phyloP scores from a whole-genome alignment of 2,329 filamentous ascomycete genomes.

The Monosporascus sp. region DNA sequence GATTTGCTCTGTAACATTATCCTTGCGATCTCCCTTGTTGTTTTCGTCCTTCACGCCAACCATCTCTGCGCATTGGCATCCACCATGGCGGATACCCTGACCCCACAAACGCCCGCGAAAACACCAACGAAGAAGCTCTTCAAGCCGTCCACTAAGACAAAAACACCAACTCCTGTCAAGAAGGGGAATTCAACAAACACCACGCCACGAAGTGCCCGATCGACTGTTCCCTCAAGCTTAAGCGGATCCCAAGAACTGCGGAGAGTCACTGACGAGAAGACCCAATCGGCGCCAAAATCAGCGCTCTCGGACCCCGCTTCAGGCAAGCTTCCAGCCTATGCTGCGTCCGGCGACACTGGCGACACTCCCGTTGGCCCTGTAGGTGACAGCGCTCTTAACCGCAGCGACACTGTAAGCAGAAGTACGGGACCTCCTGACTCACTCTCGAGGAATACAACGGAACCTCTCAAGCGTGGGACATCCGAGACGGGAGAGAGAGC shows the following conservation, averaged over 20 bases:
- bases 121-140: constrained; percentile 28
- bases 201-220: constrained; percentile 8
- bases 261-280: not conserved
- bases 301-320: constrained; percentile 3
- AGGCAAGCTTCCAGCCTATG: constrained; percentile 7
- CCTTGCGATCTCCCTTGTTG: constrained; percentile 17
- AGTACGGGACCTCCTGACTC: constrained; percentile 12
- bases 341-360: constrained; percentile 14
- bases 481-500: constrained; percentile 7
- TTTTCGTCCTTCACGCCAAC: constrained; percentile 18
- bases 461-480: constrained; percentile 3
- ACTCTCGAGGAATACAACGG: constrained; percentile 9
- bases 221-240: not conserved
- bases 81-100: constrained; percentile 22
- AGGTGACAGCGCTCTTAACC: constrained; percentile 18
- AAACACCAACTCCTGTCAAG: constrained; percentile 22
- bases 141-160: constrained; percentile 26
- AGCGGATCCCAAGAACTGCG: not conserved
- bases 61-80: constrained; percentile 12
- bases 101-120: constrained; percentile 22
- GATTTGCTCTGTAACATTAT: constrained; percentile 17
- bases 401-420: constrained; percentile 19
- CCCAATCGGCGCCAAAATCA: not conserved
- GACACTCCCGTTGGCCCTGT: constrained; percentile 11
- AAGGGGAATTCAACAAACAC: constrained; percentile 11